Evolutionary conservation across 2,329 filamentous ascomycete genomes (phyloP).

Genomic region (Bertia moriformis): DNA sequence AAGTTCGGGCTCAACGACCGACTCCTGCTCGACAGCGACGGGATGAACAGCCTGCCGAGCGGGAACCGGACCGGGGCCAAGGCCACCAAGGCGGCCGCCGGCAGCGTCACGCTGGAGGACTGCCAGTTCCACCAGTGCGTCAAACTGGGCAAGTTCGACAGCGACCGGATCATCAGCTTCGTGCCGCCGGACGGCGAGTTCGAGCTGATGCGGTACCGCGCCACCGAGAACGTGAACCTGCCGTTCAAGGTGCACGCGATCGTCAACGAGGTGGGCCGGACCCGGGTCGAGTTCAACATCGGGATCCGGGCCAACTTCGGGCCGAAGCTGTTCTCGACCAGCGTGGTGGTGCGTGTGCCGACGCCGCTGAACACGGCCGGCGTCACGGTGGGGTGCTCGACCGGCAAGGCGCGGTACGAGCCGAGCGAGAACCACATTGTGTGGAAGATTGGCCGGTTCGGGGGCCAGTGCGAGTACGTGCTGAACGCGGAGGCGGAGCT

Average conservation of each 20-base stretch:
- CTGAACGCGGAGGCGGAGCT: constrained; percentile 84
- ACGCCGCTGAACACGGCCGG: constrained; percentile 92
- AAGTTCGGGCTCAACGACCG: constrained; percentile 97
- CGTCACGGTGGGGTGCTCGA: constrained; percentile 73
- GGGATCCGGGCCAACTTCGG: constrained; percentile 95
- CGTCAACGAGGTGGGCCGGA: constrained; percentile 91
- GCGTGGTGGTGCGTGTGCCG: constrained; percentile 84
- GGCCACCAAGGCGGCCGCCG: constrained; percentile 86
- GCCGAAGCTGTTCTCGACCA: constrained; percentile 89
- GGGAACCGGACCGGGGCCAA: constrained; percentile 72
- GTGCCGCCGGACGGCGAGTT: constrained; percentile 95
- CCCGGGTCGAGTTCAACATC: constrained; percentile 97
- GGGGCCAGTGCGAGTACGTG: constrained; percentile 88
- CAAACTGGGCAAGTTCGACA: constrained; percentile 91
- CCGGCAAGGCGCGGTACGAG: constrained; percentile 97
- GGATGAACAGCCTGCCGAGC: constrained; percentile 48
- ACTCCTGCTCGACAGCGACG: constrained; percentile 70
- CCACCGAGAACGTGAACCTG: constrained; percentile 97
- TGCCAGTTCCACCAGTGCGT: constrained; percentile 99
- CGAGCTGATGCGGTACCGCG: constrained; percentile 95
- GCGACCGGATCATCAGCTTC: constrained; percentile 91
- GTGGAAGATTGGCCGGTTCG: constrained; percentile 98
- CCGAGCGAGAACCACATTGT: constrained; percentile 95
- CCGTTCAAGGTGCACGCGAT: constrained; percentile 99
- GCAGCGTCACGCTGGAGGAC: constrained; percentile 89